A percentile compares a stretch with the other conserved stretches of the same genome.
phyloP scores from a whole-genome alignment of 129 eudicot species.

The Dittrichia graveolens region DNA sequence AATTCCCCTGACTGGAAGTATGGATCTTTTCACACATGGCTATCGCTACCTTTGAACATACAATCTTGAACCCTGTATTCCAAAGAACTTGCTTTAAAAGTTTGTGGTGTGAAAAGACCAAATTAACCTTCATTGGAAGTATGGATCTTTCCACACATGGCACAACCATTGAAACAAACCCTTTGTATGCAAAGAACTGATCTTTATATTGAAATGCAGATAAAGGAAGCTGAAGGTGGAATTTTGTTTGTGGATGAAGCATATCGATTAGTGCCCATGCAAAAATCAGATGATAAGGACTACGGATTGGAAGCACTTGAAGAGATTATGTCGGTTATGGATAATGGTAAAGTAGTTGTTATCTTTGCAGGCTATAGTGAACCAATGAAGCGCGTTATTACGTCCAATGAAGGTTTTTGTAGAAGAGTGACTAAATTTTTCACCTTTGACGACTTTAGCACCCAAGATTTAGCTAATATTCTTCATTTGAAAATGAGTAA shows the following conservation, averaged over 20 bases:
- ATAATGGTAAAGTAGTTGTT: slow-evolving; percentile 70
- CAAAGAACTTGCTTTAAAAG: not conserved
- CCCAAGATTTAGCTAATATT: slow-evolving; percentile 70
- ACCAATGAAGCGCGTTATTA: slow-evolving; percentile 83
- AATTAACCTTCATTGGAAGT: slow-evolving; percentile 16
- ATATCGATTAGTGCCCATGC: slow-evolving; percentile 75
- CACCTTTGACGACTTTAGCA: slow-evolving; percentile 71
- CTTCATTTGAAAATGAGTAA: slow-evolving; percentile 68
- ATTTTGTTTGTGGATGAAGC: slow-evolving; percentile 96
- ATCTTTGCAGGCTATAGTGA: slow-evolving; percentile 87
- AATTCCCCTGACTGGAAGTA: not conserved
- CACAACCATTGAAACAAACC: not conserved
- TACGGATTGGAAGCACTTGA: slow-evolving; percentile 96
- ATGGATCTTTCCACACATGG: not conserved
- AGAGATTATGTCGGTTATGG: slow-evolving; percentile 95
- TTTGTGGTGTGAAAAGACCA: slow-evolving; percentile 22
- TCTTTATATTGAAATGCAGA: slow-evolving; percentile 36
- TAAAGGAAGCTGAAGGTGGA: slow-evolving; percentile 90
- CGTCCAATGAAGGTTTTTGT: slow-evolving; percentile 85
- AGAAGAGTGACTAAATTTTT: slow-evolving; percentile 90
- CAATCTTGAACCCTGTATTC: not conserved
- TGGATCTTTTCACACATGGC: not conserved
- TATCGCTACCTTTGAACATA: too few species aligned
- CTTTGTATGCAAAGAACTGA: not conserved
- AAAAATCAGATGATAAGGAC: slow-evolving; percentile 70